Base-by-base conservation (phyloP, 805 yeast genomes). In the Metschnikowia gruessii region DNA sequence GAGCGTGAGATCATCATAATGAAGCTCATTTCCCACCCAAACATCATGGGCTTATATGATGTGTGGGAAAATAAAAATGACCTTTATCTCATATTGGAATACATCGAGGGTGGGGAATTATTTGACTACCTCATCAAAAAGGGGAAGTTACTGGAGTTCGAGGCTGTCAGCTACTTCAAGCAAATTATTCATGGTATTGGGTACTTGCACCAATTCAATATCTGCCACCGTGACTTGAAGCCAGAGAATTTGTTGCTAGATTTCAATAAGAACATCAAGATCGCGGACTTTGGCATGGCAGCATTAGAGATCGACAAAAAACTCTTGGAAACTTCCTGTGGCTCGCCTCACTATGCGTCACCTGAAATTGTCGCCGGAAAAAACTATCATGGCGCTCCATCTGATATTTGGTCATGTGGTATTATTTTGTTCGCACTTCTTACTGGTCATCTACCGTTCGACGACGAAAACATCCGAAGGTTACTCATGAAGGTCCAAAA, bases 261-360 rank as follows among this genome's bases (percentile, higher is more conserved):
- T 69, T 83, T 84, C 61, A 78, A 88, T 63, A 80, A 83, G 52
- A 90, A 89, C 65, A 91, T 94, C 64, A 94, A 94, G 65, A 89
- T 94, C 55, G 99, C 99, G 9, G 99, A 94, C 68, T 94, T 94
- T 64, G 99, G 99, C 29, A 94, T 94, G 99, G 99, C 99, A 15
- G 98, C 99, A 6, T 71, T 94, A 38, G 98, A 94, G 64, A 80
- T 88, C 26, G 79, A 79, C 44, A 92, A 83, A 55, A 81, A 85
- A 57, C 69, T 92, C 60, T 73, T 94, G 48, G 97, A 92, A 64
- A 94, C 99, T 3, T 84, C 95, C 16, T 94, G 99, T 68, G 99
- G 99, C 1, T 90, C 97, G 15, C 99, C 99, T 8, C 99, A 94
- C 65, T 94, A 94, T 66, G 99, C 98, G 1, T 88, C 97, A 9